Percentiles rank a stretch among this genome's conserved stretches.
phyloP scores from a whole-genome alignment of 2,329 filamentous ascomycete genomes.

The Dactylellina haptotyla region DNA sequence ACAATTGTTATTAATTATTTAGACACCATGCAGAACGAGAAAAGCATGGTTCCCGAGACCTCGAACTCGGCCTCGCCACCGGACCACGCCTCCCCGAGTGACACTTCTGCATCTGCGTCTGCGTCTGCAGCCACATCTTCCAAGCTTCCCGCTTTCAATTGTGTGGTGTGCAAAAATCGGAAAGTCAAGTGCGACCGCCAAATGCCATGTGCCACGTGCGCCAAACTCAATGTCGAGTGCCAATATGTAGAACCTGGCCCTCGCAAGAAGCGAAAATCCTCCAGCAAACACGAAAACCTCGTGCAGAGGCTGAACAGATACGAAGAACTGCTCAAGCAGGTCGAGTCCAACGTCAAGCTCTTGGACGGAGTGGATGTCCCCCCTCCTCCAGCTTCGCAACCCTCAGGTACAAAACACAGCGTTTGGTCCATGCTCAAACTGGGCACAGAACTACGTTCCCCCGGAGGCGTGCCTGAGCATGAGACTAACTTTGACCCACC shows the following conservation, averaged over 20 bases:
- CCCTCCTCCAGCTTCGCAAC: not conserved
- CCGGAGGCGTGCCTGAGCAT: not conserved
- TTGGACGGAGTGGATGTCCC: constrained; percentile 28
- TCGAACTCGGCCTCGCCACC: constrained; percentile 26
- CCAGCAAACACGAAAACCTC: constrained; percentile 49
- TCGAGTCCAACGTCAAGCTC: constrained; percentile 41
- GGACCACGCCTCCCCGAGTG: constrained; percentile 62
- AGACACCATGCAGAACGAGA: not conserved
- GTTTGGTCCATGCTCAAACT: not conserved
- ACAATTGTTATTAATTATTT: not conserved
- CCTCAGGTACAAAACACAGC: not conserved
- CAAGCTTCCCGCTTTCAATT: constrained; percentile 63
- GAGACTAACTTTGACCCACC: not conserved
- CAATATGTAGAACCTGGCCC: constrained; percentile 68
- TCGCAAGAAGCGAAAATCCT: constrained; percentile 48
- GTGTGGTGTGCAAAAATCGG: constrained; percentile 78
- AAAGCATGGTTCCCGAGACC: constrained; percentile 1
- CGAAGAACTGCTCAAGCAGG: constrained; percentile 44
- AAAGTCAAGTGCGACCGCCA: constrained; percentile 79
- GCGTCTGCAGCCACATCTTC: constrained; percentile 56
- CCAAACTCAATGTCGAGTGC: constrained; percentile 72
- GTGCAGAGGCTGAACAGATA: constrained; percentile 44
- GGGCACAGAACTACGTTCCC: too few species aligned
- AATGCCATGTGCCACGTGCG: constrained; percentile 76
- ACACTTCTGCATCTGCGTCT: constrained; percentile 53